A percentile compares a stretch with the other conserved stretches of the same genome.
These are phyloP conservation scores for Bodo saltans DNA, from an alignment of 78 protist genomes.

Conservation along the genomic window DNA sequence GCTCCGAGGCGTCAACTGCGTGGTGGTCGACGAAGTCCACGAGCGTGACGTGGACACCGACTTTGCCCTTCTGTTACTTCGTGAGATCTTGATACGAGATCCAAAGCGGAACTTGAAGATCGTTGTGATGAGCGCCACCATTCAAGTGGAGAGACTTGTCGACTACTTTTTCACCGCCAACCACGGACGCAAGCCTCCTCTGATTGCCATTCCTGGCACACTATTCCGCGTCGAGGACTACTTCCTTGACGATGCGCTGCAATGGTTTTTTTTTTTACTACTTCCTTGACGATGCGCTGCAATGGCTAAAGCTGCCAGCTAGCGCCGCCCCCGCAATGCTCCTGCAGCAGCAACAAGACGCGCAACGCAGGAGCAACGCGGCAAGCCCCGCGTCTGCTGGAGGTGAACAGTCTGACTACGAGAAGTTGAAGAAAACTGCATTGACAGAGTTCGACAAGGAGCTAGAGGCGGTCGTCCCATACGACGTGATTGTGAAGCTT, in stretches of 20 bases:
- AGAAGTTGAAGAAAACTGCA: background rate
- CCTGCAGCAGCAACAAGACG: too few relatives aligned
- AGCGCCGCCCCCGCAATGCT: too few relatives aligned
- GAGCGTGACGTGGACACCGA: constrained; percentile 76
- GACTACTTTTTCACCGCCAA: background rate
- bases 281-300: background rate
- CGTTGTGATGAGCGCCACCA: constrained; percentile 77
- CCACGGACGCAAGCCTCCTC: background rate
- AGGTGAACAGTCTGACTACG: background rate
- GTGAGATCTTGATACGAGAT: constrained; percentile 4
- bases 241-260: background rate
- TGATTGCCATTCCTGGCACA: background rate
- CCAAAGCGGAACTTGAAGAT: constrained; percentile 7
- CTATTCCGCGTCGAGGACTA: constrained; percentile 12
- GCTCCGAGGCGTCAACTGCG: constrained; percentile 14
- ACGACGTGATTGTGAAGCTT: background rate
- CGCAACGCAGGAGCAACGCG: too few relatives aligned
- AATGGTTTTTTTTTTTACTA: background rate
- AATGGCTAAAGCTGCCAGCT: too few relatives aligned
- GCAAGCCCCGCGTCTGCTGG: too few relatives aligned
- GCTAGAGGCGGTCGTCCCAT: background rate
- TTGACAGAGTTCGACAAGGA: background rate
- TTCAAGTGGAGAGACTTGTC: background rate
- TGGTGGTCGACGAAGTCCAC: constrained; percentile 74
- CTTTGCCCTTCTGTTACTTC: constrained; percentile 58